A percentile compares a stretch with the other conserved stretches of the same genome.
Evolutionary conservation across 1,139 yeast species (phyloP).

Genomic region (Geotrichum cucujoidarum): DNA sequence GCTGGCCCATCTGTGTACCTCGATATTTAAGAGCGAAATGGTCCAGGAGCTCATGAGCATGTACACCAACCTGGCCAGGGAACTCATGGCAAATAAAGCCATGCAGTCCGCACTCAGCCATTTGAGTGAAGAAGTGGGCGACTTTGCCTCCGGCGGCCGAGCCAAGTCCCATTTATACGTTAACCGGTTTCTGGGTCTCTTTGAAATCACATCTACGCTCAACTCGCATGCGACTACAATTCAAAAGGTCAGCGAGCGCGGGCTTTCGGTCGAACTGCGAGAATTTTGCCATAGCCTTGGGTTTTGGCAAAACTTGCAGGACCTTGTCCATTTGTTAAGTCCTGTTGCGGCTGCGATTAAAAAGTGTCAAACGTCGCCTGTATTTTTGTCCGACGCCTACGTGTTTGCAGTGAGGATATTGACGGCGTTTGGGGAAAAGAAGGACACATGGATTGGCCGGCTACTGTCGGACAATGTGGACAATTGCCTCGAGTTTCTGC

Average conservation of each 20-base stretch:
- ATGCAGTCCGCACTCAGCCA: not conserved
- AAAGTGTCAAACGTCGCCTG: not conserved
- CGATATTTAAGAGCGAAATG: not conserved
- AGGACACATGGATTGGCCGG: not conserved
- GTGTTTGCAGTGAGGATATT: not conserved
- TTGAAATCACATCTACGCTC: not conserved
- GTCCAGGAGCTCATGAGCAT: not conserved
- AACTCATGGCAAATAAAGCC: not conserved
- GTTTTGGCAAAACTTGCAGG: not conserved
- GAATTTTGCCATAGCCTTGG: not conserved
- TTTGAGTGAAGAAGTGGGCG: not conserved
- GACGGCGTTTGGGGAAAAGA: not conserved
- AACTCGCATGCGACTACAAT: not conserved
- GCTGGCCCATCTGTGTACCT: not conserved
- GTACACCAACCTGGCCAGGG: not conserved
- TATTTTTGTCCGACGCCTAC: not conserved
- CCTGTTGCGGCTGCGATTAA: not conserved
- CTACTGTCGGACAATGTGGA: not conserved
- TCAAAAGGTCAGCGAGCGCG: not conserved
- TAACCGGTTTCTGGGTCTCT: not conserved
- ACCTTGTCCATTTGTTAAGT: not conserved
- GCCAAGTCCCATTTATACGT: not conserved
- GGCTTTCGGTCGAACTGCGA: not conserved
- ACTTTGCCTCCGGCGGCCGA: not conserved
- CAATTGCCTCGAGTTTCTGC: not conserved